Conservation (phyloP, 2,329 filamentous ascomycete genomes). For the Cyanodermella asteris region DNA sequence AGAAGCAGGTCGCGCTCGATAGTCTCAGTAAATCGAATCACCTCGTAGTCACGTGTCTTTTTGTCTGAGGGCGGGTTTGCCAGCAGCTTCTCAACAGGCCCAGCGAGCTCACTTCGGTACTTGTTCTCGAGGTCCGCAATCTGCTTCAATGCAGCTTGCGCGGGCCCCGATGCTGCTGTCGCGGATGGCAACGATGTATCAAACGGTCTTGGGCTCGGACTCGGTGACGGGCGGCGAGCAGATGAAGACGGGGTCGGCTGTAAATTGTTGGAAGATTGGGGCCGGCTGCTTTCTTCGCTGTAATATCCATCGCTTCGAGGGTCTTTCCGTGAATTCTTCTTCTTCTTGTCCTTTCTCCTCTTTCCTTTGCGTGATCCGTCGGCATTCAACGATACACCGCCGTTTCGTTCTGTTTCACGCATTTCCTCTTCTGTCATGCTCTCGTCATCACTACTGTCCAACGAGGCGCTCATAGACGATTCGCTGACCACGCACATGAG, state of each 20-base stretch:
- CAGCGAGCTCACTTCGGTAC: conserved; percentile 16
- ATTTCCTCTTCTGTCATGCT: conserved; percentile 7
- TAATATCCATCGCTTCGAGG: too few species aligned
- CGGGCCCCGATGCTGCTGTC: conserved; percentile 12
- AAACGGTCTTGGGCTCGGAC: conserved; percentile 1
- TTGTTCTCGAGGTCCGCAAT: conserved; percentile 17
- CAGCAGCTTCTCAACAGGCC: conserved; percentile 18
- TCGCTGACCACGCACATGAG: conserved; percentile 23
- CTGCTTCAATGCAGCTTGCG: conserved; percentile 18
- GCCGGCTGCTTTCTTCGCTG: too few species aligned
- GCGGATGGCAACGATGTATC: conserved; percentile 5
- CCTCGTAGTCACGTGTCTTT: conserved; percentile 20
- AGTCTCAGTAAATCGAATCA: conserved; percentile 21
- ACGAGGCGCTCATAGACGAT: conserved; percentile 13
- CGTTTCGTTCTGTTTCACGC: conserved; percentile 5
- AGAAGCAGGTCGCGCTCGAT: conserved; percentile 21
- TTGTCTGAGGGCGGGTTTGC: conserved; percentile 17
- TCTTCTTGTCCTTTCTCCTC: conserved; percentile 5
- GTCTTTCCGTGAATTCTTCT: conserved; percentile 5
- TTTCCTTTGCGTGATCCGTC: conserved; percentile 5
- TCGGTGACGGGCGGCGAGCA: background rate
- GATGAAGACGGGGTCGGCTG: too few species aligned
- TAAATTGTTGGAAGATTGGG: too few species aligned
- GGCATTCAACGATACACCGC: conserved; percentile 4
- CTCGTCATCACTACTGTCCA: conserved; percentile 6